A percentile compares a stretch with the other conserved stretches of the same genome.
Evolutionary conservation across 257 asterid species (phyloP).

Genomic region (Thymus mandschuricus): DNA sequence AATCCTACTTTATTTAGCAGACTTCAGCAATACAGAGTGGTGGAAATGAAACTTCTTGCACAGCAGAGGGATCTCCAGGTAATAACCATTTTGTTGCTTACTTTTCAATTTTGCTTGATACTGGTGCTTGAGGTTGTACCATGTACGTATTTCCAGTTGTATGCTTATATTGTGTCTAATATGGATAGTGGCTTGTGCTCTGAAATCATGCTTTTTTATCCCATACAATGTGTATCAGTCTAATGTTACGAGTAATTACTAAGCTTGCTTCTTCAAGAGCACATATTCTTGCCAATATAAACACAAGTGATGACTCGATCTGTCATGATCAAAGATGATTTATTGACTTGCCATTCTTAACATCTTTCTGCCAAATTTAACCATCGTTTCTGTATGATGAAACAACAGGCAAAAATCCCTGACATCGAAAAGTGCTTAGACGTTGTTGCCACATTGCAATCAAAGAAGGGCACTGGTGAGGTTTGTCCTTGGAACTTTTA

Average conservation of each 20-base stretch:
- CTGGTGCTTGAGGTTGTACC: not conserved
- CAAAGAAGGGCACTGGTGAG: constrained; percentile 84
- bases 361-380: constrained; percentile 28
- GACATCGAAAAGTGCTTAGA: constrained; percentile 93
- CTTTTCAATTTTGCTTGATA: constrained; percentile 20
- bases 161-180: not conserved
- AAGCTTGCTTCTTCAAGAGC: constrained; percentile 6
- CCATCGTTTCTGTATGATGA: not conserved
- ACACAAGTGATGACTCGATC: not conserved
- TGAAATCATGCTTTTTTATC: too few relatives aligned
- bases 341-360: constrained; percentile 4
- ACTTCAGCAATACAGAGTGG: constrained; percentile 67
- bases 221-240: too few relatives aligned
- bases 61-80: constrained; percentile 82
- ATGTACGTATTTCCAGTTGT: not conserved
- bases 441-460: constrained; percentile 76
- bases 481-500: constrained; percentile 52
- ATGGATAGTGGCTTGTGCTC: not conserved
- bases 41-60: constrained; percentile 69
- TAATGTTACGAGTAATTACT: not conserved
- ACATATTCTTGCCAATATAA: constrained; percentile 4
- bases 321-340: not conserved
- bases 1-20: constrained; percentile 39
- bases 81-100: constrained; percentile 20
- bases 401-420: constrained; percentile 84